These are phyloP conservation scores for Hymenoscyphus repandus DNA, from an alignment of 2,329 filamentous ascomycete genomes.

Conservation along the genomic window DNA sequence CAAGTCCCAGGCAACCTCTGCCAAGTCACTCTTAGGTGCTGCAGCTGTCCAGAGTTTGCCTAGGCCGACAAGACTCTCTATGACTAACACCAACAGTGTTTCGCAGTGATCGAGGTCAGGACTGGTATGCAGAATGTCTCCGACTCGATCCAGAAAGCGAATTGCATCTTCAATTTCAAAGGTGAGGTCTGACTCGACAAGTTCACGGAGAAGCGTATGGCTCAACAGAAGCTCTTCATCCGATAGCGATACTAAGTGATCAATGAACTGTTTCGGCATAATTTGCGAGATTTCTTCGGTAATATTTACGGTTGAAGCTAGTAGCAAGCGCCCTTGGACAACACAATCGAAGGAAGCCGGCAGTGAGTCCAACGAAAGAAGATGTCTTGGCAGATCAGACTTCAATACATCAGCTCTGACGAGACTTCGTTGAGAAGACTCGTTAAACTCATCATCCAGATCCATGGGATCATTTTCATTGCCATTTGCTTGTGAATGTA, in stretches of 20 bases:
- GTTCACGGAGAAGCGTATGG: constrained; percentile 43
- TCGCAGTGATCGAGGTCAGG: constrained; percentile 70
- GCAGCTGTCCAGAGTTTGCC: constrained; percentile 22
- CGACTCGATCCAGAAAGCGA: constrained; percentile 45
- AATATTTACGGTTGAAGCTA: constrained; percentile 20
- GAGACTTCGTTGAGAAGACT: constrained; percentile 55
- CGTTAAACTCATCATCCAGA: constrained; percentile 57
- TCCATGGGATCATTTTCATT: constrained; percentile 55
- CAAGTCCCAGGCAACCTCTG: constrained; percentile 64
- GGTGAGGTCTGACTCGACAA: constrained; percentile 50
- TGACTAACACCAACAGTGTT: constrained; percentile 59
- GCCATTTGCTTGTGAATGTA: constrained; percentile 9
- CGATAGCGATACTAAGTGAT: constrained; percentile 43
- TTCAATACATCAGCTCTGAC: constrained; percentile 34
- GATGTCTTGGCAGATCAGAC: constrained; percentile 38
- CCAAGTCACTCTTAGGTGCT: constrained; percentile 46
- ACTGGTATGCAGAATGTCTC: constrained; percentile 42
- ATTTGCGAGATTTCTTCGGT: constrained; percentile 33
- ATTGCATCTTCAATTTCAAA: constrained; percentile 42
- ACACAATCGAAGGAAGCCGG: constrained; percentile 23
- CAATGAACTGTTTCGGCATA: constrained; percentile 46
- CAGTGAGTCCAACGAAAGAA: constrained; percentile 24
- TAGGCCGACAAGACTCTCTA: constrained; percentile 59
- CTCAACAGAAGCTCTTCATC: constrained; percentile 51
- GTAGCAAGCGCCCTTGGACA: constrained; percentile 19